Percentiles rank a stretch among this genome's conserved stretches.
Evolutionary conservation across 495 filamentous ascomycete species (phyloP).

Genomic region (Aspergillus funiculosus): DNA sequence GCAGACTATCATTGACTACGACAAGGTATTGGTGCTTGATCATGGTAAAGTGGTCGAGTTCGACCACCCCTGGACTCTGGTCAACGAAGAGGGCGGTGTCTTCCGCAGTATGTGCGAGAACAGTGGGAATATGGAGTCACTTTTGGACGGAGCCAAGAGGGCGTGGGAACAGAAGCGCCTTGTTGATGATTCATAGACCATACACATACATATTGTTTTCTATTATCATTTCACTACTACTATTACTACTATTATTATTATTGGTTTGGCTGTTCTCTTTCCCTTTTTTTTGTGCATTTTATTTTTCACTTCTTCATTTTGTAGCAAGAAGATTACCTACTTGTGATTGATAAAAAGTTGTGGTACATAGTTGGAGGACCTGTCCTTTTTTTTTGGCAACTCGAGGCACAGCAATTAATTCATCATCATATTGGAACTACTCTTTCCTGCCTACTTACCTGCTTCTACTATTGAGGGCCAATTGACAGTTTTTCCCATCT

Average conservation of each 20-base stretch:
- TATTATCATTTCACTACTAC: slow-evolving; percentile 6
- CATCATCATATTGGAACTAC: neutral
- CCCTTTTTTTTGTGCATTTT: neutral
- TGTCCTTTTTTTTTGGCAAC: too few species aligned
- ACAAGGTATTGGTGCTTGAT: slow-evolving; percentile 96
- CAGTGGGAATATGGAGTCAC: slow-evolving; percentile 74
- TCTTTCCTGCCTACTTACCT: neutral
- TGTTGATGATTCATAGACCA: slow-evolving; percentile 43
- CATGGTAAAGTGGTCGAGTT: slow-evolving; percentile 83
- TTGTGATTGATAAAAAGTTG: neutral
- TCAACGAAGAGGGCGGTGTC: slow-evolving; percentile 58
- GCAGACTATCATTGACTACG: slow-evolving; percentile 95
- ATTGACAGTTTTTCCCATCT: too few species aligned
- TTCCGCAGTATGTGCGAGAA: slow-evolving; percentile 95
- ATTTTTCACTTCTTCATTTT: neutral
- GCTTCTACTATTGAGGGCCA: too few species aligned
- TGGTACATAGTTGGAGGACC: neutral
- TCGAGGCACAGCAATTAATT: neutral
- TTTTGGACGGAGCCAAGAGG: slow-evolving; percentile 72
- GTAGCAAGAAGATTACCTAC: too few species aligned
- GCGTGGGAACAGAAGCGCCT: slow-evolving; percentile 52
- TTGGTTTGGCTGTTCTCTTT: neutral
- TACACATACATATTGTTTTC: slow-evolving; percentile 10
- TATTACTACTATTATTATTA: slow-evolving; percentile 4
- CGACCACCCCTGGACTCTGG: slow-evolving; percentile 75